Conservation (phyloP, 306 rosid species). For the Erythrophleum fordii region DNA sequence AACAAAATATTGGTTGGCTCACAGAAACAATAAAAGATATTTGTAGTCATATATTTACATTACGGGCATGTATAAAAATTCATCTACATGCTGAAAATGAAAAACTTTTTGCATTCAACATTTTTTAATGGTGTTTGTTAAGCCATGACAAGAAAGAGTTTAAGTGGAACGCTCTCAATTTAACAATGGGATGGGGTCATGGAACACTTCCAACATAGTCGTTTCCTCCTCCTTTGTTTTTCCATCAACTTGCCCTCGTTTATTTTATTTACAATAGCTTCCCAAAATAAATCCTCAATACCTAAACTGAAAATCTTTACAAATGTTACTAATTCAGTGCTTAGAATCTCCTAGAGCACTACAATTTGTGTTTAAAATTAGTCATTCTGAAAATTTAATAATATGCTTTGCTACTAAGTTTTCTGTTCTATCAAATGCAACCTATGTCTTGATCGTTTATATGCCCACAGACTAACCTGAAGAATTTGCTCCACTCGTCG, state of each 20-base stretch:
- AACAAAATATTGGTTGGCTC: background rate
- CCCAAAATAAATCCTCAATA: background rate
- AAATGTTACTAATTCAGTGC: background rate
- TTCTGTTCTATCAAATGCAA: background rate
- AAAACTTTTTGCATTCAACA: too few species aligned
- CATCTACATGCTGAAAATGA: too few species aligned
- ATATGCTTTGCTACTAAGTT: background rate
- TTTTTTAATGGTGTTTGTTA: too few species aligned
- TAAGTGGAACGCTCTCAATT: too few species aligned
- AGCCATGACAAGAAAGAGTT: too few species aligned
- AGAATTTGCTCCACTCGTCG: constrained; percentile 58
- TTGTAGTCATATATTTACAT: background rate
- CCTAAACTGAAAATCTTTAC: background rate
- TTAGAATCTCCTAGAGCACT: background rate
- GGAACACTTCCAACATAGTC: too few species aligned
- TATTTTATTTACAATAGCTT: background rate
- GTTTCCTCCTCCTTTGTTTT: background rate
- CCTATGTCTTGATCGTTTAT: background rate
- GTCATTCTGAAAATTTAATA: background rate
- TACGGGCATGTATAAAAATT: too few species aligned
- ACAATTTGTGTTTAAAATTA: background rate
- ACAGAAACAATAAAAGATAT: background rate
- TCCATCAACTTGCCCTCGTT: too few species aligned
- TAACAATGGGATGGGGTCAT: too few species aligned
- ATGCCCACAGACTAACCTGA: constrained; percentile 51